phyloP scores from a whole-genome alignment of 192 early-diverging fungal genomes.

The Rhizophagus sp. region DNA sequence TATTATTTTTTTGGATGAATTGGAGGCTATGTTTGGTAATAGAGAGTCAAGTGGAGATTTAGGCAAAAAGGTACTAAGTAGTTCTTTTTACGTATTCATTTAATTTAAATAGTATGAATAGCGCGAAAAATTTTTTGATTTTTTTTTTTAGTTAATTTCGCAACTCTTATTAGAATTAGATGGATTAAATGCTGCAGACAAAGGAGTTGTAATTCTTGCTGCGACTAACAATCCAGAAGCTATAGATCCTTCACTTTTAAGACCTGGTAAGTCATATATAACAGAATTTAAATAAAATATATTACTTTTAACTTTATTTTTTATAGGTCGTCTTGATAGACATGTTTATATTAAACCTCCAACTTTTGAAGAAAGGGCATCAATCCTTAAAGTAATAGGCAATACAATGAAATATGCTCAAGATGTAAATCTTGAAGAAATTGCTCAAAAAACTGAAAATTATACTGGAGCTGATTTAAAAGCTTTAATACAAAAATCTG shows the following conservation, averaged over 20 bases:
- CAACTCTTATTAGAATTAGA: constrained; percentile 84
- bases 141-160: constrained; percentile 58
- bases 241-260: constrained; percentile 75
- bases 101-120: neutral
- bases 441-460: constrained; percentile 53
- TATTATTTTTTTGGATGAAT: constrained; percentile 92
- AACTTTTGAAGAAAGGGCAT: constrained; percentile 50
- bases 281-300: neutral
- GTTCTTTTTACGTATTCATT: neutral
- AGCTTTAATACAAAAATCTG: constrained; percentile 59
- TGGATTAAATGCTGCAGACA: constrained; percentile 47
- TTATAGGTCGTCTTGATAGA: constrained; percentile 77
- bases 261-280: constrained; percentile 58
- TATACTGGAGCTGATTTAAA: constrained; percentile 71
- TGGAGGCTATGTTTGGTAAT: constrained; percentile 84
- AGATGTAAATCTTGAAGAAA: constrained; percentile 37
- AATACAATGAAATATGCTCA: constrained; percentile 31
- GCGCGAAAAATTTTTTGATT: neutral
- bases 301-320: neutral
- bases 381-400: constrained; percentile 63
- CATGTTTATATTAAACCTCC: constrained; percentile 73
- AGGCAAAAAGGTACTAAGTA: constrained; percentile 58
- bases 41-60: constrained; percentile 69
- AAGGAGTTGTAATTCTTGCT: constrained; percentile 72
- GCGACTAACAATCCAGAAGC: constrained; percentile 82